Evolutionary conservation across 2,329 filamentous ascomycete genomes (phyloP), one percentile per base, ranked within the genome.

Genomic region (Nothopassalora personata): DNA sequence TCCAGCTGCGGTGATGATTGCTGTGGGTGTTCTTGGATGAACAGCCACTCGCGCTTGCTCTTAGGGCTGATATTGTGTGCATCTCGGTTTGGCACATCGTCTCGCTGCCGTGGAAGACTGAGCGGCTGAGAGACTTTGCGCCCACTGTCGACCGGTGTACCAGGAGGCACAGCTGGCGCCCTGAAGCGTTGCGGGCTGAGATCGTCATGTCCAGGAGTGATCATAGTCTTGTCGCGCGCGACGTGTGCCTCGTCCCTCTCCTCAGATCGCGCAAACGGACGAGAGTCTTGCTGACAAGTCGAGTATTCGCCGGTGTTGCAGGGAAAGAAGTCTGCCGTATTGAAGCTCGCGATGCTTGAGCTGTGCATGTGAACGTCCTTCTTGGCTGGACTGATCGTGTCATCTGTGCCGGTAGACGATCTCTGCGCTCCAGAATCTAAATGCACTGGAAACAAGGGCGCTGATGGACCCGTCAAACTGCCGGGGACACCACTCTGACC

Each of bases 261-360:
- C 45, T 68, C 67, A 9, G 31, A 34, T 34, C 31, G 31, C 7
- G 8, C 64, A 1, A 60, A 62, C 2, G 54, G 50, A 13, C 65
- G 64, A 53, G 71, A 71, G 13, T 66, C 66, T 28, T 73, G 63
- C 54, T 70, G 71, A 30, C 68, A 69, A 47, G 68, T 68, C 5
- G 73, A 74, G 54, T 73, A 72, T 18, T 74, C 72, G 33, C 66
- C 64, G 28, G 73, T 70, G 57, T 75, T 72, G 61, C 64, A 65
- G 9, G 73, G 73, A 59, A 75, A 75, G 68, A 75, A 75, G 61
- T 75, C 72, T 19, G 70, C 69, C 10, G 73, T 75, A 33, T 67
- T 66, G 58, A 73, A 71, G 61, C 73, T 74, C 9, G 72, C 69
- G n/a, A 68, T 60, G 58, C 72, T 74, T 5, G 71, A 72, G 57